Percentiles rank a stretch among this genome's conserved stretches.
Conservation (phyloP, 306 rosid genomes). For the Abrus precatorius region DNA sequence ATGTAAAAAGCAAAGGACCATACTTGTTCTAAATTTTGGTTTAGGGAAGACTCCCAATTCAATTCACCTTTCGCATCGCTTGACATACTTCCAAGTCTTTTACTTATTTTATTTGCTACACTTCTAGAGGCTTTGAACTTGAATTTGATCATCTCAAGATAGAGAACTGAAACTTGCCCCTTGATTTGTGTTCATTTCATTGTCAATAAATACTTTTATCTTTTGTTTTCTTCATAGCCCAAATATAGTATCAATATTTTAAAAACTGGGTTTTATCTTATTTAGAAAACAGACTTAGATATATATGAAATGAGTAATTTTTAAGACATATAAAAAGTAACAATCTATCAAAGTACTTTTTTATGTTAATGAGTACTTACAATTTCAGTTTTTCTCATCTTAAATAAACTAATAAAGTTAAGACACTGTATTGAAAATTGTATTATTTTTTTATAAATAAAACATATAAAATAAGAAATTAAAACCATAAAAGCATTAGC, state of each 20-base stretch:
- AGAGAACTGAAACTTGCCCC: background rate
- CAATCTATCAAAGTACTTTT: no score
- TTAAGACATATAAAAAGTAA: no score
- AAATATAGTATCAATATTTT: background rate
- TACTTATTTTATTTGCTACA: background rate
- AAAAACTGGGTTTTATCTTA: background rate
- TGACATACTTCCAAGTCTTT: background rate
- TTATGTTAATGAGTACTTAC: no score
- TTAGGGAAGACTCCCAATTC: constrained; percentile 17
- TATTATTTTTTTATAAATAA: no score
- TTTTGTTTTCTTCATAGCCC: background rate
- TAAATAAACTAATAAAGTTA: no score
- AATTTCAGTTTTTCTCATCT: no score
- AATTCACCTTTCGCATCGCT: constrained; percentile 19
- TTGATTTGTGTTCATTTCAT: constrained; percentile 7
- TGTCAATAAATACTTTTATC: background rate
- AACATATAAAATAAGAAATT: background rate
- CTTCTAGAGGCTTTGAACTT: constrained; percentile 38
- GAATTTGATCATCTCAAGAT: background rate
- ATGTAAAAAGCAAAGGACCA: background rate
- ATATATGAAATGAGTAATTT: no score
- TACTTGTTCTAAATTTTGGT: constrained; percentile 16
- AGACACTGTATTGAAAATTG: no score
- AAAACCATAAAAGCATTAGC: background rate
- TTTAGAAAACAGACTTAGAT: no score